Conservation (phyloP, 2,329 filamentous ascomycete species). For the Blumeria graminis region DNA sequence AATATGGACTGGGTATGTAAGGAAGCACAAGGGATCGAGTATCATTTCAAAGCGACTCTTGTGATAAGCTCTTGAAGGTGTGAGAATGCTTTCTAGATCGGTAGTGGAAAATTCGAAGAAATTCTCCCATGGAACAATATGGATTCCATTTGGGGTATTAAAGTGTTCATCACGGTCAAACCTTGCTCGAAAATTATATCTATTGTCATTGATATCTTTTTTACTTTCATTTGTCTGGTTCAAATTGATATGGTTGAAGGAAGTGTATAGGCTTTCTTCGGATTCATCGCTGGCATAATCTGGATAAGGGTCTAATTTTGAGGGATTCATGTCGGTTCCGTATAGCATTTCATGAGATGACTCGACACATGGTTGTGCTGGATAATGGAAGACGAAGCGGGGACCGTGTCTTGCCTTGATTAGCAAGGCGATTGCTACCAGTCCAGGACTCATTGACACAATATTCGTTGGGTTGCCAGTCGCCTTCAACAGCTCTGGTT, state of each 20-base stretch:
- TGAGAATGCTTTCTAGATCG: constrained; percentile 58
- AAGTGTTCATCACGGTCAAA: constrained; percentile 19
- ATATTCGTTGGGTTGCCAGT: too few relatives aligned
- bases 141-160: constrained; percentile 29
- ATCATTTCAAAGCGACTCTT: constrained; percentile 65
- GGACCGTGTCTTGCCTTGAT: constrained; percentile 48
- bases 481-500: too few relatives aligned
- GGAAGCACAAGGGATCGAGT: constrained; percentile 54
- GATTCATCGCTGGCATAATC: constrained; percentile 2
- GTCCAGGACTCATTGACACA: constrained; percentile 21
- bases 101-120: constrained; percentile 52
- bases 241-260: background rate
- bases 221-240: background rate
- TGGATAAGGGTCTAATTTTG: background rate
- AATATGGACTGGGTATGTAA: constrained; percentile 67
- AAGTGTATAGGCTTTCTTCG: background rate
- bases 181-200: background rate
- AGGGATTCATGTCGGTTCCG: constrained; percentile 14
- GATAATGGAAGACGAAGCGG: constrained; percentile 70
- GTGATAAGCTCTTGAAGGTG: constrained; percentile 51
- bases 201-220: background rate
- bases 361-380: constrained; percentile 26
- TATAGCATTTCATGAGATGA: constrained; percentile 13
- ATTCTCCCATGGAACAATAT: constrained; percentile 43
- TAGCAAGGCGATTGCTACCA: constrained; percentile 17